Evolutionary conservation across 2,329 filamentous ascomycete genomes (phyloP), one percentile per base, ranked within the genome.

Genomic region (Coniochaeta sp.): DNA sequence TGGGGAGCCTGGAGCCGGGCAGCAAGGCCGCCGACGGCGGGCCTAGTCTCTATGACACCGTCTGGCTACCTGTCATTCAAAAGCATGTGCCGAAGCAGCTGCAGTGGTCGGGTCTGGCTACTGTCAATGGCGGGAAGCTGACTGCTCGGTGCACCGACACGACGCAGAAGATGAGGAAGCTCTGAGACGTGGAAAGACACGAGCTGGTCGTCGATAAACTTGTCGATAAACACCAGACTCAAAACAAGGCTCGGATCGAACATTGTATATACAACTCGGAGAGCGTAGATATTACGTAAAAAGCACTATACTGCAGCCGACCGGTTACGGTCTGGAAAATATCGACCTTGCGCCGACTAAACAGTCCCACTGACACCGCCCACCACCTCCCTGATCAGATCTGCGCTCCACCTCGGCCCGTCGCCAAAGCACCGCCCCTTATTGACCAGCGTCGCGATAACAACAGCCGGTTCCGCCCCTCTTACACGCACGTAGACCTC

Each of bases 1-100:
- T 73, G 47, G 78, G 78, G 4, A 79, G 75, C 60, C 67, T 81
- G 38, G 78, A 81, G 65, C 78, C 78, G 0, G 76, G 75, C 0
- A 80, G 77, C 67, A 69, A 70, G 61, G 75, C 78, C 0, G 67
- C 62, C 0, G 77, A 73, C 64, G 78, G 78, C 17, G 69, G 70
- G 1, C 76, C 75, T 1, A 71, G 78, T 4, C 62, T 79, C 61
- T 80, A 81, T 62, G 72, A 76, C 22, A 79, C 74, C 1, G 72
- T 81, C 42, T 81, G 77, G 77, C 22, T 74, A 40, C 71, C 72
- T n/a, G 70, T 73, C 2, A 72, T 80, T 36, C 72, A 78, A 65
- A 74, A 75, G n/a, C 68, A 77, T 32, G 66, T 80, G 14, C 77
- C 78, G 0, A 69, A 63, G 14, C 68, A 68, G 62, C 66, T 79